Evolutionary conservation across 768 basidiomycete species (phyloP).

Genomic region (Amanita rimosa): DNA sequence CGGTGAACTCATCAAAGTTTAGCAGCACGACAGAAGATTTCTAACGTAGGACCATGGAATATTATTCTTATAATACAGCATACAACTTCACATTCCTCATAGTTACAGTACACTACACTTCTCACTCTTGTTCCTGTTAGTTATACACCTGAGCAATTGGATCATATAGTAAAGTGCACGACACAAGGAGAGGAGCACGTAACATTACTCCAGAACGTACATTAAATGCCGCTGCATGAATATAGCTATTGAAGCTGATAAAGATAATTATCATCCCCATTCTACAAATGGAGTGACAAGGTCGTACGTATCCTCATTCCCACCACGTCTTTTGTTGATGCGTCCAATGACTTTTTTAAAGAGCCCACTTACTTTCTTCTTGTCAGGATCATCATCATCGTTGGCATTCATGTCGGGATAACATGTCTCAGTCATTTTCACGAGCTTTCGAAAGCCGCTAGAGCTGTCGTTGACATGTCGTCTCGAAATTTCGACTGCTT

Average conservation of each 20-base stretch:
- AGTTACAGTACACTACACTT: no score
- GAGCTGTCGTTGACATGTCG: constrained; percentile 46
- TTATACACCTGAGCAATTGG: no score
- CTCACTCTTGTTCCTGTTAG: neutral
- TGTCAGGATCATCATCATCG: constrained; percentile 18
- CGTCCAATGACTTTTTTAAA: constrained; percentile 54
- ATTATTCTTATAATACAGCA: neutral
- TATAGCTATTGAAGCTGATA: neutral
- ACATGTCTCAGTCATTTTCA: constrained; percentile 55
- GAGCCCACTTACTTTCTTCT: constrained; percentile 37
- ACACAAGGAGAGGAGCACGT: neutral
- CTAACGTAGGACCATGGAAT: neutral
- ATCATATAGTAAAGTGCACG: no score
- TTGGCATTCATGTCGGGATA: constrained; percentile 39
- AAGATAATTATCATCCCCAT: constrained; percentile 34
- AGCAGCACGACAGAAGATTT: neutral
- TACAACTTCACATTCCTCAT: neutral
- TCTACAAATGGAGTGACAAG: constrained; percentile 79
- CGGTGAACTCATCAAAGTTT: neutral
- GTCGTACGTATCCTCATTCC: constrained; percentile 73
- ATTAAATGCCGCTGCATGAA: neutral
- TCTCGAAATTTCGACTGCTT: constrained; percentile 59
- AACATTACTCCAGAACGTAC: neutral
- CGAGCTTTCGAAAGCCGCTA: constrained; percentile 52
- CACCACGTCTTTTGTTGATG: constrained; percentile 29